Percentiles rank a stretch among this genome's conserved stretches.
Conservation (phyloP, 2,329 filamentous ascomycete species). For the Aureobasidium sp. region DNA sequence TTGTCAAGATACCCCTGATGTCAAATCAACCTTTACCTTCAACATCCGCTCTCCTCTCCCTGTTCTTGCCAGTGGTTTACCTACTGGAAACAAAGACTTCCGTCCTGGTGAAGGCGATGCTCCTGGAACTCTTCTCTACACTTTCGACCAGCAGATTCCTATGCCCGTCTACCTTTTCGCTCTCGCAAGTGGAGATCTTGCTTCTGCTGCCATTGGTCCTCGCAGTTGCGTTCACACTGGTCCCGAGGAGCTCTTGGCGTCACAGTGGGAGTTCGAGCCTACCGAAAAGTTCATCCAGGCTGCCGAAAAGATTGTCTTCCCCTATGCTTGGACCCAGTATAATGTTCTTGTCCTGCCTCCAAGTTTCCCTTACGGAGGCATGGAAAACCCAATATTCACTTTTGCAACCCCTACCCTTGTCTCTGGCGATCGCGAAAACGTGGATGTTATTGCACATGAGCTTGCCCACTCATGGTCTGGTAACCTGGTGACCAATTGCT, state of each 20-base stretch:
- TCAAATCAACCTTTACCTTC: slow-evolving; percentile 93
- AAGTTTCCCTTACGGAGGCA: slow-evolving; percentile 80
- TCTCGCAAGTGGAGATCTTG: slow-evolving; percentile 77
- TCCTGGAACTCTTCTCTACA: slow-evolving; percentile 58
- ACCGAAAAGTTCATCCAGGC: slow-evolving; percentile 88
- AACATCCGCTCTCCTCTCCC: slow-evolving; percentile 78
- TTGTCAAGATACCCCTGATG: slow-evolving; percentile 94
- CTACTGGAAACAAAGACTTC: slow-evolving; percentile 46
- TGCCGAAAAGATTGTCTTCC: slow-evolving; percentile 73
- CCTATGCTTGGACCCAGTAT: slow-evolving; percentile 91
- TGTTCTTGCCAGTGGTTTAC: slow-evolving; percentile 84
- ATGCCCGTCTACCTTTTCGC: slow-evolving; percentile 94
- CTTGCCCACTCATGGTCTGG: slow-evolving; percentile 75
- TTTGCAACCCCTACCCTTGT: slow-evolving; percentile 94
- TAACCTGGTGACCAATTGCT: slow-evolving; percentile 71
- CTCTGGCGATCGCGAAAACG: slow-evolving; percentile 73
- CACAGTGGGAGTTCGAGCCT: slow-evolving; percentile 90
- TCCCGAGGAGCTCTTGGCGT: slow-evolving; percentile 75
- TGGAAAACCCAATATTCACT: slow-evolving; percentile 77
- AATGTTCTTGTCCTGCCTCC: slow-evolving; percentile 87
- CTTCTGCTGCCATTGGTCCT: slow-evolving; percentile 76
- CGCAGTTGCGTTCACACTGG: slow-evolving; percentile 79
- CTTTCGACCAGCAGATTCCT: slow-evolving; percentile 82
- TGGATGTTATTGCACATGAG: slow-evolving; percentile 93
- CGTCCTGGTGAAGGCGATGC: slow-evolving; percentile 47